Conservation (phyloP, 192 early-diverging fungal species). For the Coemansia guatemalensis region DNA sequence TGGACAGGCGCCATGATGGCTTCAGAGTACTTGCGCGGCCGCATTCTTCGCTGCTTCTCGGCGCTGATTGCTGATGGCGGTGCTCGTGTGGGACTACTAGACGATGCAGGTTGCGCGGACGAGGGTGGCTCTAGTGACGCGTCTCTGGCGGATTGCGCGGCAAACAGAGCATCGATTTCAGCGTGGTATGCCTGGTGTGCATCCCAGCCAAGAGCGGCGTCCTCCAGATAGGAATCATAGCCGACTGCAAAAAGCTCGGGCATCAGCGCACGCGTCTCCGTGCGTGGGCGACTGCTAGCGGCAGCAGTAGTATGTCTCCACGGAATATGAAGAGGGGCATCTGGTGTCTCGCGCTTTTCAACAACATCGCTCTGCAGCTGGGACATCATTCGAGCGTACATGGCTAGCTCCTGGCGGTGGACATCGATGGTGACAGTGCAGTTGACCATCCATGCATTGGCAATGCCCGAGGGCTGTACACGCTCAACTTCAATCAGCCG, state of each 20-base stretch:
- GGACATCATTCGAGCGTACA: constrained; percentile 52
- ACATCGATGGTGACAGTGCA: constrained; percentile 50
- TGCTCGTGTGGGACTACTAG: background rate
- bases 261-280: constrained; percentile 25
- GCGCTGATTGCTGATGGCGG: constrained; percentile 15
- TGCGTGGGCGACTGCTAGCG: constrained; percentile 15
- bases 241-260: constrained; percentile 44
- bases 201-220: constrained; percentile 55
- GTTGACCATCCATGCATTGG: constrained; percentile 49
- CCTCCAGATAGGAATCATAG: constrained; percentile 58
- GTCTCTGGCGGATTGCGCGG: constrained; percentile 33
- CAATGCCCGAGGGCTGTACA: constrained; percentile 22
- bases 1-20: constrained; percentile 18
- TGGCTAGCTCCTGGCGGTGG: constrained; percentile 52
- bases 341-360: constrained; percentile 18
- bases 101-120: background rate
- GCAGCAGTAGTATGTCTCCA: constrained; percentile 17
- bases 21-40: constrained; percentile 54
- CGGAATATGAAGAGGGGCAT: constrained; percentile 35
- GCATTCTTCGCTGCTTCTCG: constrained; percentile 31
- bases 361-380: constrained; percentile 32
- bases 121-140: background rate
- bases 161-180: constrained; percentile 42
- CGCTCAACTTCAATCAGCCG: constrained; percentile 74
- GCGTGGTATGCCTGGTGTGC: constrained; percentile 44